Conservation (phyloP, 371 early-diverging fungal genomes). For the Dichotomocladium elegans region DNA sequence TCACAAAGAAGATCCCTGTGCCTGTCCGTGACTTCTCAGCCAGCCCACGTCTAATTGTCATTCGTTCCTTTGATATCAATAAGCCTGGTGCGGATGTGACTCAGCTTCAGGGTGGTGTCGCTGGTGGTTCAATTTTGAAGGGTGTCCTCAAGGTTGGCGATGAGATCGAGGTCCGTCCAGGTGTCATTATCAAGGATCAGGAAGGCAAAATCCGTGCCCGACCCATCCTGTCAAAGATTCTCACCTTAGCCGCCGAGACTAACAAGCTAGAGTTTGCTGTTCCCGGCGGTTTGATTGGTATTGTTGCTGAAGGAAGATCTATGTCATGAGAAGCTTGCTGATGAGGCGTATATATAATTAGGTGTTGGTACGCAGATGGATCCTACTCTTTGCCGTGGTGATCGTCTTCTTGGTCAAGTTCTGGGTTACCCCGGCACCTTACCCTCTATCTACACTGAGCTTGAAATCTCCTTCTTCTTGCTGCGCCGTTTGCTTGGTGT, state of each 20-base stretch:
- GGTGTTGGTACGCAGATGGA: slow-evolving; percentile 99
- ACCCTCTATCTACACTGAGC: slow-evolving; percentile 94
- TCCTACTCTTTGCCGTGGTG: slow-evolving; percentile 98
- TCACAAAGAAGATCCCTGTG: slow-evolving; percentile 97
- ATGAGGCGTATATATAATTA: slow-evolving; percentile 7
- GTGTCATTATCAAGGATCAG: slow-evolving; percentile 91
- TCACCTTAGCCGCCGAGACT: slow-evolving; percentile 92
- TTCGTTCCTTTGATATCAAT: slow-evolving; percentile 99
- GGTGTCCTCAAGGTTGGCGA: slow-evolving; percentile 97
- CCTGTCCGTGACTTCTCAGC: slow-evolving; percentile 94
- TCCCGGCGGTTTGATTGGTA: slow-evolving; percentile 99
- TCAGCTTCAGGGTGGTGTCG: slow-evolving; percentile 99
- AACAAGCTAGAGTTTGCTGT: slow-evolving; percentile 97
- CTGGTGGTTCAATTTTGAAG: slow-evolving; percentile 98
- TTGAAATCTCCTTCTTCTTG: slow-evolving; percentile 97
- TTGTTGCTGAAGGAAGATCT: background rate
- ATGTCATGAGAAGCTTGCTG: background rate
- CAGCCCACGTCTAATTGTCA: slow-evolving; percentile 96
- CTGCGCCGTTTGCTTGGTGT: slow-evolving; percentile 96
- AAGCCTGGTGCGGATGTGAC: slow-evolving; percentile 98
- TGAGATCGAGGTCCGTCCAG: slow-evolving; percentile 99
- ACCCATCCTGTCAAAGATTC: slow-evolving; percentile 93
- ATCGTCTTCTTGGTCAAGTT: slow-evolving; percentile 99
- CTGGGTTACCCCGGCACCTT: slow-evolving; percentile 95
- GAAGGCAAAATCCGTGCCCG: slow-evolving; percentile 87